phyloP scores from a whole-genome alignment of 1,284 basidiomycete species.

The Boletus coffeatus region DNA sequence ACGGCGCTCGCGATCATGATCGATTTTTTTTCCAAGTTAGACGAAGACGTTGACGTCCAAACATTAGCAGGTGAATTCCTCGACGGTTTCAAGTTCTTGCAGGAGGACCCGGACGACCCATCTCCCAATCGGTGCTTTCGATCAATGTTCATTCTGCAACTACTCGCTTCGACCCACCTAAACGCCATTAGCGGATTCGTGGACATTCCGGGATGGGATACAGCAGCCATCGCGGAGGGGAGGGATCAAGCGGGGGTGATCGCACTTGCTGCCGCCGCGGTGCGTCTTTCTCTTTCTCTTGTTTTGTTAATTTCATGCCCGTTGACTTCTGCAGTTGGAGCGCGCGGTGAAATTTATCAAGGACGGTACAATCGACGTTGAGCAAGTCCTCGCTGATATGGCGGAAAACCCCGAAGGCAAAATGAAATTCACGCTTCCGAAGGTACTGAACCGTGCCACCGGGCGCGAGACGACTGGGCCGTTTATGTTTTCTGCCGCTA shows the following conservation, averaged over 20 bases:
- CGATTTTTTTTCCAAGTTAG: neutral
- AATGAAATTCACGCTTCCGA: too few relatives aligned
- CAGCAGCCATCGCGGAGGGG: neutral
- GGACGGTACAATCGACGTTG: too few relatives aligned
- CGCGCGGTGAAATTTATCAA: too few relatives aligned
- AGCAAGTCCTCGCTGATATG: too few relatives aligned
- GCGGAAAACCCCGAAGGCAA: too few relatives aligned
- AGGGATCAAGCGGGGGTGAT: neutral
- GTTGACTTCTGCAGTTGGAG: too few relatives aligned
- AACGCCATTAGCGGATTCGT: neutral
- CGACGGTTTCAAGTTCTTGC: neutral
- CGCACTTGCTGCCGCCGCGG: neutral
- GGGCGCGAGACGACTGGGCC: too few relatives aligned
- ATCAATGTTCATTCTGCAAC: neutral
- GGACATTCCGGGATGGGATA: neutral
- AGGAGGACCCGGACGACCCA: neutral
- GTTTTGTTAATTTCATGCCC: too few relatives aligned
- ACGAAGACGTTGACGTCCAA: neutral
- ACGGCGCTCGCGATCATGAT: constrained; percentile 2
- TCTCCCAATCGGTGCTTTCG: neutral
- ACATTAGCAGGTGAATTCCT: neutral
- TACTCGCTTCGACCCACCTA: neutral
- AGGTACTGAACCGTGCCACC: too few relatives aligned
- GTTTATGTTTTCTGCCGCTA: too few relatives aligned
- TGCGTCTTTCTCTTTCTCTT: neutral